Evolutionary conservation across 768 basidiomycete species (phyloP), one percentile per base, ranked within the genome.

Genomic region (Termitomyces bulborhizus): DNA sequence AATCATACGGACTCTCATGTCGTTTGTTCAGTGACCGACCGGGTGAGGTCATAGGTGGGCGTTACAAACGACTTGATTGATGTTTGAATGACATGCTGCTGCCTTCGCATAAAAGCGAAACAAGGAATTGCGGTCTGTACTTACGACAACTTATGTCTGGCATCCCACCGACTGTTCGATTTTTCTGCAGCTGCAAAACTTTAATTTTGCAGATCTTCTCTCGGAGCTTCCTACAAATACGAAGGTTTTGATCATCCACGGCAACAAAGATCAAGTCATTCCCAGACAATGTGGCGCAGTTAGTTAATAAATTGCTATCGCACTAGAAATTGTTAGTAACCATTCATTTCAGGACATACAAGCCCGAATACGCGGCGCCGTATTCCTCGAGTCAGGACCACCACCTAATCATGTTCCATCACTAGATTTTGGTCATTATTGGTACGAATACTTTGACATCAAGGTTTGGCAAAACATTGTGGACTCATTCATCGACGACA

Each of bases 231-330:
- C 72, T 7, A 49, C 46, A 16, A 65, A 70, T 26, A 60, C 65
- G n/a, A 67, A 69, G 18, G 69, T 76, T 24, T 59, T 77, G 37
- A 63, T 76, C 27, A 66, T 76, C n/a, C 76, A 77, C 43, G 74
- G 75, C n/a, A 64, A 63, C 40, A 56, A 68, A 9, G 75, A 76
- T 61, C 60, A 64, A 50, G 62, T 74, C 6, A 65, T 75, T 39
- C 73, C 74, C 2, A 68, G 64, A 53, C 54, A 59, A 12, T 70
- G 66, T 55, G 70, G 67, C 21, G 59, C 66, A 60, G 72, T 70
- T 29, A 37, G 58, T 55, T n/a, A 15, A 7, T n/a, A 18, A 7
- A 4, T 44, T 21, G 9, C 21, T 41, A 43, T 54, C 5, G 12
- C 26, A 13, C 12, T 45, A 31, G 15, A 41, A 34, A 32, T 39